Percentiles rank a stretch among this genome's conserved stretches.
Conservation (phyloP, 176 grass and related monocot species). For the Dendrocalamus sinicus region DNA sequence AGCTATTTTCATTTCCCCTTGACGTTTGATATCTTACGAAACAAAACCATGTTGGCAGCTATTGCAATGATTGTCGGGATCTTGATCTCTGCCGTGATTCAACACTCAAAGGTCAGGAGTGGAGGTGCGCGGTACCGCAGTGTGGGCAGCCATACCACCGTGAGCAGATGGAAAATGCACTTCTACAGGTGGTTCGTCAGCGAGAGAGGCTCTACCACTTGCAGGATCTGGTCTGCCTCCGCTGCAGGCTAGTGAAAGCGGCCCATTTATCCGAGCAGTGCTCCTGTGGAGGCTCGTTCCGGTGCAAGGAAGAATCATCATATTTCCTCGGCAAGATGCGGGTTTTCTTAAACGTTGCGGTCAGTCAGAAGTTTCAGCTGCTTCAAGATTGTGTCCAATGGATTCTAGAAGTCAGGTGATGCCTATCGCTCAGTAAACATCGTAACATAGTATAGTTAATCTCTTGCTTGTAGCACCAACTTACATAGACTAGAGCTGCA, state of each 20-base stretch:
- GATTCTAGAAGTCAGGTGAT: constrained; percentile 69
- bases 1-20: constrained; percentile 15
- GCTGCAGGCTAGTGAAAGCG: constrained; percentile 89
- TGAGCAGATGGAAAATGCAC: constrained; percentile 81
- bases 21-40: constrained; percentile 34
- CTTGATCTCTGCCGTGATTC: constrained; percentile 82
- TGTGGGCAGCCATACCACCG: constrained; percentile 84
- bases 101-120: constrained; percentile 59
- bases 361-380: constrained; percentile 67
- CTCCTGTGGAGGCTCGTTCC: constrained; percentile 80
- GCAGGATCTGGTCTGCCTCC: constrained; percentile 83
- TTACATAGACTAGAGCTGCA: background rate
- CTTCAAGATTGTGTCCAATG: constrained; percentile 73
- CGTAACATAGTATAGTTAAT: constrained; percentile 13
- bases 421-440: background rate
- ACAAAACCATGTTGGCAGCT: constrained; percentile 54
- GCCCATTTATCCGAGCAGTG: constrained; percentile 84
- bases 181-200: constrained; percentile 86
- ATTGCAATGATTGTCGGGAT: constrained; percentile 93
- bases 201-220: constrained; percentile 93
- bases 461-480: constrained; percentile 15
- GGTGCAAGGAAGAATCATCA: constrained; percentile 63
- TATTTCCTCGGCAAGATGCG: constrained; percentile 78
- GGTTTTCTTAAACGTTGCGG: constrained; percentile 64
- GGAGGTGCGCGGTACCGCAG: constrained; percentile 59